A percentile compares a stretch with the other conserved stretches of the same genome.
Conservation (phyloP, 306 rosid species). For the Arachis hypogaea region DNA sequence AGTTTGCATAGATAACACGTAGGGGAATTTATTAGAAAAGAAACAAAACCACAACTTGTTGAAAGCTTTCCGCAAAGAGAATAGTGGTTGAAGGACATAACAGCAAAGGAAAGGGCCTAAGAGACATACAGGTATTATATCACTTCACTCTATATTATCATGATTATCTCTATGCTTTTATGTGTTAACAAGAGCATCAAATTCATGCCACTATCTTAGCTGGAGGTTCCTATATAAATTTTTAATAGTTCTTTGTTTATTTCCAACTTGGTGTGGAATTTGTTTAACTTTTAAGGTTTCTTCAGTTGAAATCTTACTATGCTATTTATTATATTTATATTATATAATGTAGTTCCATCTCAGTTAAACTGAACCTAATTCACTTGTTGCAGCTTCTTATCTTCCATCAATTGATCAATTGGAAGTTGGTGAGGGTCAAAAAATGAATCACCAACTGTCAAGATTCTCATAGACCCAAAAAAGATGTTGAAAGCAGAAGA, state of each 20-base stretch:
- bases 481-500: conserved; percentile 70
- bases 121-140: conserved; percentile 27
- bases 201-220: background rate
- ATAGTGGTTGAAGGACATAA: conserved; percentile 52
- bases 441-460: conserved; percentile 61
- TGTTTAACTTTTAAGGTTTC: conserved; percentile 30
- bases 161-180: conserved; percentile 20
- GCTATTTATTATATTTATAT: background rate
- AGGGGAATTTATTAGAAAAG: background rate
- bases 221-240: conserved; percentile 39
- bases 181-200: conserved; percentile 25
- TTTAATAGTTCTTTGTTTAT: conserved; percentile 18
- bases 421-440: conserved; percentile 55
- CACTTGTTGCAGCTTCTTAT: conserved; percentile 57
- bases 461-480: conserved; percentile 72
- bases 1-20: conserved; percentile 1
- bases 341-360: conserved; percentile 27
- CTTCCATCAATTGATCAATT: conserved; percentile 61
- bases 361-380: conserved; percentile 34
- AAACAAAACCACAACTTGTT: conserved; percentile 38
- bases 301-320: conserved; percentile 14
- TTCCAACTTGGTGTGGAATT: conserved; percentile 35
- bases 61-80: conserved; percentile 39
- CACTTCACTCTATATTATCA: conserved; percentile 26
- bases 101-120: conserved; percentile 16